Conservation (phyloP, 768 basidiomycete species). For the Naganishia vishniacii region DNA sequence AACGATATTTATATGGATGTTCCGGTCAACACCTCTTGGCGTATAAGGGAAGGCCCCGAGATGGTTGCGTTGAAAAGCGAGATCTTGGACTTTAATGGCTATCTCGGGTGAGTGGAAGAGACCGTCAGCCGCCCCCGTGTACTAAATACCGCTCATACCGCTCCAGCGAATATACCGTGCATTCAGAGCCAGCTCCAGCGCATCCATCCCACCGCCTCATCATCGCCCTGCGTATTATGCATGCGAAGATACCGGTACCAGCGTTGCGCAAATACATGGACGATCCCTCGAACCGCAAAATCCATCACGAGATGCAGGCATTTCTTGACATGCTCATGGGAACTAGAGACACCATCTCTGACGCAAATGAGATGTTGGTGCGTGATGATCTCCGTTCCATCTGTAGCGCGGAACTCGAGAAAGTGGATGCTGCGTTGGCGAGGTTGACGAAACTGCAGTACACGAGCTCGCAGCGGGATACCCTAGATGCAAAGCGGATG, state of each 20-base stretch:
- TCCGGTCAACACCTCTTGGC: conserved; percentile 51
- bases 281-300: conserved; percentile 27
- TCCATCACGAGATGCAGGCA: conserved; percentile 28
- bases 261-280: conserved; percentile 24
- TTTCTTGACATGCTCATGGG: conserved; percentile 27
- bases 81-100: conserved; percentile 60
- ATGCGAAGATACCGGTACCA: conserved; percentile 27
- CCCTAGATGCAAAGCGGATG: conserved; percentile 4
- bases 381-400: conserved; percentile 27
- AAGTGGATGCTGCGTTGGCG: conserved; percentile 20
- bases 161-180: conserved; percentile 67
- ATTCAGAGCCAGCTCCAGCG: conserved; percentile 58
- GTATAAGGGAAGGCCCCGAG: conserved; percentile 42
- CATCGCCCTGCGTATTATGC: conserved; percentile 37
- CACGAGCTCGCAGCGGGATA: background rate
- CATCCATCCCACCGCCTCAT: conserved; percentile 68
- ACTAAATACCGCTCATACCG: background rate
- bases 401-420: conserved; percentile 21
- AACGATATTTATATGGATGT: conserved; percentile 62
- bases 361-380: conserved; percentile 36
- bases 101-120: conserved; percentile 66
- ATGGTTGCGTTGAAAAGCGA: conserved; percentile 55
- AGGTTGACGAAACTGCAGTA: background rate
- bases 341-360: conserved; percentile 34
- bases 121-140: background rate